phyloP scores from a whole-genome alignment of 345 rosid genomes.

The Lepidium africanum region DNA sequence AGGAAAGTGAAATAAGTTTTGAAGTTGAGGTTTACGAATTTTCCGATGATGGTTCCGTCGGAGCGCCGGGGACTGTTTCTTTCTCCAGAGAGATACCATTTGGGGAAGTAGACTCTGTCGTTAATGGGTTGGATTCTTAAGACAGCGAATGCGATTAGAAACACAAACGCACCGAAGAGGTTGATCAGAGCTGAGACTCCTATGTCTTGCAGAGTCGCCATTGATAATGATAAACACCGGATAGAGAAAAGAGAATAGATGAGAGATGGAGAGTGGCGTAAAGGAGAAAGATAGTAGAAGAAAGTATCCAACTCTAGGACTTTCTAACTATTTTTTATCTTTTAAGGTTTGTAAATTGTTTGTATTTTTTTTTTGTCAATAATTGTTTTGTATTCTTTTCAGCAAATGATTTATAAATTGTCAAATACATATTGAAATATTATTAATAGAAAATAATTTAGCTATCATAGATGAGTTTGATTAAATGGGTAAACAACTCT shows the following conservation, averaged over 20 bases:
- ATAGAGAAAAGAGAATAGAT: not conserved
- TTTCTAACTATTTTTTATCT: not conserved
- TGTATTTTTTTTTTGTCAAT: too few species aligned
- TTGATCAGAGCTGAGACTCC: constrained; percentile 81
- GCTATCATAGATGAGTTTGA: too few species aligned
- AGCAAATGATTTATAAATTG: too few species aligned
- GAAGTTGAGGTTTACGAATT: constrained; percentile 73
- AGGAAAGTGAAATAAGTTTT: constrained; percentile 74
- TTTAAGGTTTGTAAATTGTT: not conserved
- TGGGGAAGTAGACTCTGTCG: constrained; percentile 91
- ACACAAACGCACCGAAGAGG: constrained; percentile 60
- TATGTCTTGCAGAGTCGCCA: constrained; percentile 89
- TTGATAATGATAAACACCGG: constrained; percentile 10
- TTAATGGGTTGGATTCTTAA: constrained; percentile 83
- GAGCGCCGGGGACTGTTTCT: constrained; percentile 66
- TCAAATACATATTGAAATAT: too few species aligned
- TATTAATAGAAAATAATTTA: too few species aligned
- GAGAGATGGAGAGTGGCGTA: not conserved
- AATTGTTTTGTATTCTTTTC: not conserved
- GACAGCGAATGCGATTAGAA: constrained; percentile 83
- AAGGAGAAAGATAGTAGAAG: constrained; percentile 1
- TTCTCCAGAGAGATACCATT: constrained; percentile 64
- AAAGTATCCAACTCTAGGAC: not conserved
- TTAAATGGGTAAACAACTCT: too few species aligned
- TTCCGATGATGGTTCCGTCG: constrained; percentile 50